Conservation (phyloP, 495 filamentous ascomycete genomes). For the Aspergillus steynii region DNA sequence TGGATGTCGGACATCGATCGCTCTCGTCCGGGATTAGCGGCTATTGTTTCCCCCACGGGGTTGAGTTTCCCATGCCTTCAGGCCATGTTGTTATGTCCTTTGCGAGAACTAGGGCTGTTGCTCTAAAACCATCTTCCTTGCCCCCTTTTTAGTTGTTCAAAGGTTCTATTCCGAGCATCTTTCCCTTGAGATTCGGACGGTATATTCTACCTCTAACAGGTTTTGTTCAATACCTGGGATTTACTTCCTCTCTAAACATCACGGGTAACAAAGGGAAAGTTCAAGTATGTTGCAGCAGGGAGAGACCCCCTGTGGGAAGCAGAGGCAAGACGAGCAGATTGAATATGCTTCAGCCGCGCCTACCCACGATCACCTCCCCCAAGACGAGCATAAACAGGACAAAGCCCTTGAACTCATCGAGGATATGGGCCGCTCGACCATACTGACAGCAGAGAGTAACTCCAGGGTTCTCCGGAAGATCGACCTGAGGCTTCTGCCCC, state of each 20-base stretch:
- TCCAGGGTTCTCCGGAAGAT: slow-evolving; percentile 52
- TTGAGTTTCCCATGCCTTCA: slow-evolving; percentile 2
- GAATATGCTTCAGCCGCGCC: slow-evolving; percentile 33
- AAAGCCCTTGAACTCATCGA: slow-evolving; percentile 47
- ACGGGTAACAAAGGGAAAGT: slow-evolving; percentile 5
- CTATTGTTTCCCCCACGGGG: slow-evolving; percentile 37
- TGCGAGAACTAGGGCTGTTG: neutral
- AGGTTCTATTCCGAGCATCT: neutral
- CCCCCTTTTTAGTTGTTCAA: neutral
- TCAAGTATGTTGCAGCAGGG: slow-evolving; percentile 25
- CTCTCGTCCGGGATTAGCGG: slow-evolving; percentile 19
- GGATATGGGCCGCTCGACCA: slow-evolving; percentile 36
- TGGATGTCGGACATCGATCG: slow-evolving; percentile 17
- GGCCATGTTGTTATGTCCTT: slow-evolving; percentile 6
- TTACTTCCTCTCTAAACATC: neutral
- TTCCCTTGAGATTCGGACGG: neutral
- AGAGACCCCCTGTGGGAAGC: slow-evolving; percentile 22
- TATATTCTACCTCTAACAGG: neutral
- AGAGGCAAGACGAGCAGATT: slow-evolving; percentile 37
- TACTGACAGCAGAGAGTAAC: slow-evolving; percentile 56
- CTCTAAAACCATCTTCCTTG: neutral
- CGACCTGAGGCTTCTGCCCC: slow-evolving; percentile 54
- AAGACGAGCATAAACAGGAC: slow-evolving; percentile 32
- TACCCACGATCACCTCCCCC: neutral
- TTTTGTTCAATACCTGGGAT: neutral